phyloP scores from a whole-genome alignment of 2,329 filamentous ascomycete genomes.

The Penicillium hordei region DNA sequence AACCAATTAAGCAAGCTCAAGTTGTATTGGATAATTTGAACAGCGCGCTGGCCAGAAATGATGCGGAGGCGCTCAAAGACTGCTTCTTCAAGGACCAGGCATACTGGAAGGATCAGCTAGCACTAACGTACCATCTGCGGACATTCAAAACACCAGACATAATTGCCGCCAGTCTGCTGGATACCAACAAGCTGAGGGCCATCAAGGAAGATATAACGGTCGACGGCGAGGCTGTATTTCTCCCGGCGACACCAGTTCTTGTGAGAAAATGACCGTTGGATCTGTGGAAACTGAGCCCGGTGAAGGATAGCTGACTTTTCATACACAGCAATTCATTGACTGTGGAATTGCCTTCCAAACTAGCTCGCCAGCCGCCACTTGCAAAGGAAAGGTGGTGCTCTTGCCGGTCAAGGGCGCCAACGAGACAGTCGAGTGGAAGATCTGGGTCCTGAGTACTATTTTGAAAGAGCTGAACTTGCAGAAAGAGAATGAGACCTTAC shows the following conservation, averaged over 20 bases:
- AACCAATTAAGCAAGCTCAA: constrained; percentile 9
- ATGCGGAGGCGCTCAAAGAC: constrained; percentile 11
- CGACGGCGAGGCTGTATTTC: constrained; percentile 15
- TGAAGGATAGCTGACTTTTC: background rate
- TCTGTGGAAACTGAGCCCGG: constrained; percentile 1
- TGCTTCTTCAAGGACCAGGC: background rate
- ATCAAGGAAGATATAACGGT: constrained; percentile 1
- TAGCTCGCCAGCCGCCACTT: background rate
- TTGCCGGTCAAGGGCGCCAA: background rate
- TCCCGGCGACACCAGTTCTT: constrained; percentile 15
- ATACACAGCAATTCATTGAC: background rate
- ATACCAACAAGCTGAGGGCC: background rate
- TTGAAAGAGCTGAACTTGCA: background rate
- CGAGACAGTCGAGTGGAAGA: background rate
- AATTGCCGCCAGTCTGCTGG: background rate
- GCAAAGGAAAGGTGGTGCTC: background rate
- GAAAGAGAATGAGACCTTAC: background rate
- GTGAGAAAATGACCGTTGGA: constrained; percentile 18
- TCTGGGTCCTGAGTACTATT: background rate
- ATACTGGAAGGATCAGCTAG: background rate
- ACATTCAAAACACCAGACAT: background rate
- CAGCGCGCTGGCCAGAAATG: constrained; percentile 14
- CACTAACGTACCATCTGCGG: background rate
- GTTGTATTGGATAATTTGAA: constrained; percentile 13
- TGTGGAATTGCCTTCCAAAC: background rate